These are phyloP conservation scores for Iris macrosiphon DNA, from an alignment of 106 monocot genomes.

Conservation along the genomic window DNA sequence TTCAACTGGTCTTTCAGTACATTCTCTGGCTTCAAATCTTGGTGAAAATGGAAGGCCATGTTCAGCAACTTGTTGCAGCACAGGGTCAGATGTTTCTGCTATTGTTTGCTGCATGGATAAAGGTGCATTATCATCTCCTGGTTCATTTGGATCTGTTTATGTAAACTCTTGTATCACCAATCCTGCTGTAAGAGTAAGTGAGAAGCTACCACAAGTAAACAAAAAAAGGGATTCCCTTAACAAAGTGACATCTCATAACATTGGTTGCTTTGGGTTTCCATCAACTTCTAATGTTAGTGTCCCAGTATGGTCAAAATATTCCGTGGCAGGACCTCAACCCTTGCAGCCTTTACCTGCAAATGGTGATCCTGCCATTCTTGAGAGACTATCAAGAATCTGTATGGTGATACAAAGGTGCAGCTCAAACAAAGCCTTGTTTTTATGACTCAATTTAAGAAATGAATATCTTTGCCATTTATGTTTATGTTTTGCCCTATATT, in stretches of 20 bases:
- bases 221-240: background rate
- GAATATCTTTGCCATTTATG: background rate
- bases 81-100: background rate
- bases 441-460: too few relatives aligned
- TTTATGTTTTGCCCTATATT: background rate
- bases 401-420: conserved; percentile 6
- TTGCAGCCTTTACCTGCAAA: background rate
- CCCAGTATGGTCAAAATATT: background rate
- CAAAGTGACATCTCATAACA: conserved; percentile 5
- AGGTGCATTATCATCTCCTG: background rate
- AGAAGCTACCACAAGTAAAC: background rate
- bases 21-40: background rate
- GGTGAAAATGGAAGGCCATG: conserved; percentile 2
- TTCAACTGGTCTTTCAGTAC: conserved; percentile 1
- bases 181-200: background rate
- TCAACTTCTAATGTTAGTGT: background rate
- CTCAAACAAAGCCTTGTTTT: background rate
- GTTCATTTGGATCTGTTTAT: conserved; percentile 1
- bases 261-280: background rate
- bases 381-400: conserved; percentile 14
- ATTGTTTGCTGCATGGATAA: conserved; percentile 4
- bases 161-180: background rate
- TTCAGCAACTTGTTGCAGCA: conserved; percentile 1
- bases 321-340: background rate
- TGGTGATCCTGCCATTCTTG: background rate